These are phyloP conservation scores for Dictyostelium brefeldianum DNA, from an alignment of 78 protist genomes.

Conservation along the genomic window DNA sequence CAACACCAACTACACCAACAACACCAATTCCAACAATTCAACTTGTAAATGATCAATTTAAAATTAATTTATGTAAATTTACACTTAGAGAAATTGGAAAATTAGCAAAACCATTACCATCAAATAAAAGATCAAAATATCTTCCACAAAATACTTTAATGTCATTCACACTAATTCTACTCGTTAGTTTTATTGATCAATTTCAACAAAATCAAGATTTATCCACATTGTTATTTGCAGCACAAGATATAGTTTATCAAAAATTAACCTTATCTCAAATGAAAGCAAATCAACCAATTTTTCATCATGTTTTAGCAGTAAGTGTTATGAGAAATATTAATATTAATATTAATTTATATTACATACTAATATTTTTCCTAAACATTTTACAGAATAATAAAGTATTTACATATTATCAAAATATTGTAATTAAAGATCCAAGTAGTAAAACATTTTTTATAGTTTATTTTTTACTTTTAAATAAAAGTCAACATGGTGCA, in stretches of 20 bases:
- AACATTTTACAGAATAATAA: constrained; percentile 13
- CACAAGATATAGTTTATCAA: not conserved
- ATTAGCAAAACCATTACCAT: constrained; percentile 7
- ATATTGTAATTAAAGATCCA: constrained; percentile 13
- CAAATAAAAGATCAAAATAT: not conserved
- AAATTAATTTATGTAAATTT: constrained; percentile 1
- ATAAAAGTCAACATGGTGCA: not conserved
- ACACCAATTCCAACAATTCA: too few relatives aligned
- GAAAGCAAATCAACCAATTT: not conserved
- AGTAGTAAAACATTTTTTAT: not conserved
- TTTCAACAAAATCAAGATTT: not conserved
- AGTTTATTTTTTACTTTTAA: constrained; percentile 12
- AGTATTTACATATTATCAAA: not conserved
- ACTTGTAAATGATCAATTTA: not conserved
- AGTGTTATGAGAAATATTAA: not conserved
- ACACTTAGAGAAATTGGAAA: not conserved
- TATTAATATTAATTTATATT: not conserved
- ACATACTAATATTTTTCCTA: too few relatives aligned
- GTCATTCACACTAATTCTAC: not conserved
- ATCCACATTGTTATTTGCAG: not conserved
- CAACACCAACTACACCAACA: too few relatives aligned
- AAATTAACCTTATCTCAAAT: constrained; percentile 31
- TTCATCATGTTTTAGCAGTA: not conserved
- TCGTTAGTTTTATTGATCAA: not conserved
- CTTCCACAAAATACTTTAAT: constrained; percentile 51